These are phyloP conservation scores for Galerina sulciceps DNA, from an alignment of 768 basidiomycete genomes.

Conservation along the genomic window DNA sequence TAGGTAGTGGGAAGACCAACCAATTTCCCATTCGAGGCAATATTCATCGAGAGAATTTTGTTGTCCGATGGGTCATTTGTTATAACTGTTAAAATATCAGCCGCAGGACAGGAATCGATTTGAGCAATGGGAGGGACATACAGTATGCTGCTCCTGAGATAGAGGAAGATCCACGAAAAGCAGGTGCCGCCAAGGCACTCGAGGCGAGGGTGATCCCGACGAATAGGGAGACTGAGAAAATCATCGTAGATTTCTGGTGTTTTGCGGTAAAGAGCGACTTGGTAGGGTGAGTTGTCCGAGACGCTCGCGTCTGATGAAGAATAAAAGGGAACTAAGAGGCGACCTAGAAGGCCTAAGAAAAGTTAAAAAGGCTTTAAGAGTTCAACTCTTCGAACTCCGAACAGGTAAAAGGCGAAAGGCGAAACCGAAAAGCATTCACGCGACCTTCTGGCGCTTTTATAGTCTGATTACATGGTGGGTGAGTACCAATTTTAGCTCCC, in stretches of 20 bases:
- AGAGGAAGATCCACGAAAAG: neutral
- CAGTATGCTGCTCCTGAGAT: conserved; percentile 34
- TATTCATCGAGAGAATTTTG: conserved; percentile 44
- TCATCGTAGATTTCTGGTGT: neutral
- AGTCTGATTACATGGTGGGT: neutral
- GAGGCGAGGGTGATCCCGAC: neutral
- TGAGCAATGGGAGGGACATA: conserved; percentile 7
- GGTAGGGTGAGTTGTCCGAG: neutral
- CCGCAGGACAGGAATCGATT: neutral
- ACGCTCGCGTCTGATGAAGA: neutral
- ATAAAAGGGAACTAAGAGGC: neutral
- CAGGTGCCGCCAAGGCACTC: neutral
- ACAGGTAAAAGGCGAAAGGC: neutral
- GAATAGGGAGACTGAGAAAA: neutral
- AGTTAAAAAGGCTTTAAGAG: neutral
- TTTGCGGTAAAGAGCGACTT: neutral
- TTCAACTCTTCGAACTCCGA: neutral
- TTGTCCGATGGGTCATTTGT: conserved; percentile 53
- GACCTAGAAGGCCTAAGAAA: neutral
- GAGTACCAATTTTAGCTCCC: neutral
- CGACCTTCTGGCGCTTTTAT: neutral
- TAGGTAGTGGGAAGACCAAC: conserved; percentile 30
- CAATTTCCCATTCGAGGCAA: conserved; percentile 45
- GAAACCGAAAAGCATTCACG: neutral
- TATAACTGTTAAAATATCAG: conserved; percentile 39